Percentiles rank a stretch among this genome's conserved stretches.
Conservation (phyloP, 371 early-diverging fungal genomes). For the Capillidium heterosporum region DNA sequence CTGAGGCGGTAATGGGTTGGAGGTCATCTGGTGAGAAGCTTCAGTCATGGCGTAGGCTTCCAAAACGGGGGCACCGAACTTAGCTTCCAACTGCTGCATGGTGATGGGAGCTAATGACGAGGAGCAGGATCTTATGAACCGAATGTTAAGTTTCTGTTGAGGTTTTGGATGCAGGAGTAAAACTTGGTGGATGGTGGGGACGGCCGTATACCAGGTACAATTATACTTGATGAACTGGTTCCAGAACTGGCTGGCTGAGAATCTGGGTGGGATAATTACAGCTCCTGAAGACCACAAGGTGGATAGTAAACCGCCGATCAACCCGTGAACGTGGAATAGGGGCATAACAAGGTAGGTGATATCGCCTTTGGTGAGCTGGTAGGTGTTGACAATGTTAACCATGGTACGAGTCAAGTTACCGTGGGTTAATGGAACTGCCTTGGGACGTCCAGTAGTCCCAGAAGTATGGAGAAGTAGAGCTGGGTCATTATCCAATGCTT, state of each 20-base stretch:
- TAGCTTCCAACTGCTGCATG: conserved; percentile 41
- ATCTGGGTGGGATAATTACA: conserved; percentile 59
- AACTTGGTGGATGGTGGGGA: conserved; percentile 81
- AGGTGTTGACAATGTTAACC: conserved; percentile 50
- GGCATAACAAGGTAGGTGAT: conserved; percentile 70
- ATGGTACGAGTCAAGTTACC: conserved; percentile 51
- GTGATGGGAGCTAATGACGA: conserved; percentile 62
- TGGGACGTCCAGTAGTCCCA: conserved; percentile 68
- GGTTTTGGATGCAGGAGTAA: conserved; percentile 33
- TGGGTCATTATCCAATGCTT: conserved; percentile 15
- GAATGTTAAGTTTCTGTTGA: conserved; percentile 24
- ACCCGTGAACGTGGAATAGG: conserved; percentile 81
- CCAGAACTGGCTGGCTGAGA: conserved; percentile 69
- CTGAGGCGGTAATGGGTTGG: conserved; percentile 61
- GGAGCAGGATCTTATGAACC: conserved; percentile 76
- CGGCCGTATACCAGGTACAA: conserved; percentile 69
- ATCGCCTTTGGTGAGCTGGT: conserved; percentile 37
- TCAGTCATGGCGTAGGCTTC: conserved; percentile 90
- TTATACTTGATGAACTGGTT: conserved; percentile 32
- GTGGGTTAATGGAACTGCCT: conserved; percentile 77
- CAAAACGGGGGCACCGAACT: conserved; percentile 57
- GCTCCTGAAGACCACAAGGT: conserved; percentile 58
- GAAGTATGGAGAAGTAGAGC: conserved; percentile 68
- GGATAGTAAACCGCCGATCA: conserved; percentile 57
- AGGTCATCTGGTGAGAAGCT: conserved; percentile 76